Percentiles rank a stretch among this genome's conserved stretches.
These are phyloP conservation scores for Leccinum incarnatum DNA, from an alignment of 768 basidiomycete species.

Conservation along the genomic window DNA sequence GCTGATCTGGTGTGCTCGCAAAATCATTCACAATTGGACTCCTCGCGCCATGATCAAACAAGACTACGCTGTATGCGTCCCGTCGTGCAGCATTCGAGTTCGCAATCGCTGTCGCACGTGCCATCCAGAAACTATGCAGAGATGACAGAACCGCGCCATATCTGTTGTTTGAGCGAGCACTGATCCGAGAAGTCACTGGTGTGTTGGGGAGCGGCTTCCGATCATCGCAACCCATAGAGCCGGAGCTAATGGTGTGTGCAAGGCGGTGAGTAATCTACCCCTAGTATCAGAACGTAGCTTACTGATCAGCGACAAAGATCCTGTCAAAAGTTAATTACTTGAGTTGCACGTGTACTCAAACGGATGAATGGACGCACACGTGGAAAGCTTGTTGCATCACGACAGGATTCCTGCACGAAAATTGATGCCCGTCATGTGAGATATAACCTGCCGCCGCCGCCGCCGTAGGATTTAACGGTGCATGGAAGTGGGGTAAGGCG, in stretches of 20 bases:
- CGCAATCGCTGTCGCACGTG: constrained; percentile 41
- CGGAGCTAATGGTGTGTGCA: constrained; percentile 36
- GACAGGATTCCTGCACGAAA: constrained; percentile 51
- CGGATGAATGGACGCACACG: constrained; percentile 42
- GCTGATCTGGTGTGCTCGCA: constrained; percentile 40
- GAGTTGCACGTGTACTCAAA: rapidly evolving
- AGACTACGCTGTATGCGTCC: constrained; percentile 56
- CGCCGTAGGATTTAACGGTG: constrained; percentile 28
- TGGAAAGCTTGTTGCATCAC: constrained; percentile 55
- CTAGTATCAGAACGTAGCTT: background rate
- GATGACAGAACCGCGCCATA: constrained; percentile 61
- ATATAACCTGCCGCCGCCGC: constrained; percentile 42
- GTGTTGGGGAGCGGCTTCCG: constrained; percentile 43
- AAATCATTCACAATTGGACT: constrained; percentile 45
- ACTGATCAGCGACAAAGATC: constrained; percentile 57
- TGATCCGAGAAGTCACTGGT: constrained; percentile 40
- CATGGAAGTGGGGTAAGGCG: constrained; percentile 52
- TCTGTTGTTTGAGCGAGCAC: constrained; percentile 40
- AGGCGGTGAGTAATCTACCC: background rate
- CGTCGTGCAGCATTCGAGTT: constrained; percentile 32
- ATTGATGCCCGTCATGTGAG: constrained; percentile 56
- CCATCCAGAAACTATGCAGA: constrained; percentile 53
- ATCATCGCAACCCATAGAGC: constrained; percentile 47
- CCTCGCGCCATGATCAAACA: constrained; percentile 36
- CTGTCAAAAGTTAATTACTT: constrained; percentile 25